Conservation (phyloP, 768 basidiomycete genomes). For the Mrakia gelida region DNA sequence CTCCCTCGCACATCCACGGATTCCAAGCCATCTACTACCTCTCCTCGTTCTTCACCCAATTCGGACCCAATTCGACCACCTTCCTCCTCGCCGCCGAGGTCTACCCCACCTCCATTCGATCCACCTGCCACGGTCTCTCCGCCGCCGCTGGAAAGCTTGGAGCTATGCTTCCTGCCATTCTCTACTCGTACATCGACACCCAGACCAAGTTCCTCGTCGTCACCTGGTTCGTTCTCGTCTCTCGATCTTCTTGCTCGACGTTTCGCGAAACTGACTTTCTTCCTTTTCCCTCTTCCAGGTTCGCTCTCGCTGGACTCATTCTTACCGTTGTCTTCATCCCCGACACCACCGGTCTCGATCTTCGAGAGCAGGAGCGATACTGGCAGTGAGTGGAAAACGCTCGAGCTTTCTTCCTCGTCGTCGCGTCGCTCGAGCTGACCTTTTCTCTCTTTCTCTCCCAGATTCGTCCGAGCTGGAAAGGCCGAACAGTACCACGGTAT, state of each 20-base stretch:
- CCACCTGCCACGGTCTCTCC: constrained; percentile 47
- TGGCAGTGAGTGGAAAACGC: constrained; percentile 39
- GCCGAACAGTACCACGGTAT: constrained; percentile 46
- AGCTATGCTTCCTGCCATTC: constrained; percentile 46
- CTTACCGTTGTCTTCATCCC: constrained; percentile 41
- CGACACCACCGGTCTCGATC: constrained; percentile 49
- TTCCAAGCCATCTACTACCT: constrained; percentile 45
- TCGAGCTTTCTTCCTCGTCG: too few species aligned
- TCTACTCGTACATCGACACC: constrained; percentile 46
- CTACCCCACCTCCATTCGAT: constrained; percentile 48
- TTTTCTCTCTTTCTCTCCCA: neutral
- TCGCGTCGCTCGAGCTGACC: neutral
- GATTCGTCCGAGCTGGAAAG: constrained; percentile 43
- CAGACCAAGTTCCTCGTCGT: constrained; percentile 30
- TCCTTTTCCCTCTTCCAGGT: constrained; percentile 37
- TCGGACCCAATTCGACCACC: constrained; percentile 44
- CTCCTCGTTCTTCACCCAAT: constrained; percentile 46
- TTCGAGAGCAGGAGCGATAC: constrained; percentile 48
- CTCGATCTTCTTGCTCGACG: constrained; percentile 30
- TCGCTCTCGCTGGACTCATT: constrained; percentile 42
- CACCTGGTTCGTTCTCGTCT: neutral
- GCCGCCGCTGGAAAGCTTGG: constrained; percentile 48
- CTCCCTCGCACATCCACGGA: constrained; percentile 41
- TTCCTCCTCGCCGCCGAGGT: constrained; percentile 49
- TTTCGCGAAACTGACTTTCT: neutral